Base-by-base conservation (phyloP, 1,284 basidiomycete species). In the Cutaneotrichosporon curvatum region DNA sequence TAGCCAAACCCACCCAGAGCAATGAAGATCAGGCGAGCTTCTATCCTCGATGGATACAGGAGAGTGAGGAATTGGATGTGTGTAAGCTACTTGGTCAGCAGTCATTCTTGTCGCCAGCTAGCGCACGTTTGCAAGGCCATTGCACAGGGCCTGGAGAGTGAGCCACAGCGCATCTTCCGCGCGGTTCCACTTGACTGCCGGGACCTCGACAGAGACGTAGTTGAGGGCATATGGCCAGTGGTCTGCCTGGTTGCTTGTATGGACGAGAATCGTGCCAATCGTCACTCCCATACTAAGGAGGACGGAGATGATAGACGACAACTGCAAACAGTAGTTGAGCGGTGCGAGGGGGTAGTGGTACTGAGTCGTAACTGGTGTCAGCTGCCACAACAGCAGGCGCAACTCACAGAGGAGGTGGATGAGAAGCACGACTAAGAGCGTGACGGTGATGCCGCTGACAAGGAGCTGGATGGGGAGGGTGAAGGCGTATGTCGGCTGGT, bases 41-140 rank as follows among this genome's bases (percentile, higher is more conserved):
- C 95, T 31, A 94, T 79, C n/a, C 79, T 75, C 4, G 95, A 97
- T 1, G 94, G 94, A 66, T 89, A 99, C 16, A 99, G 79, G 5
- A 98, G 79, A 3, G 94, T 95, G 47, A 99, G 77, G 72, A 97
- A 97, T 68, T 98, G 95, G 45, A 99, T 96, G 72, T 98, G 92
- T 0, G 94, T 95, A 50, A 90, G 84, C 87, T 95, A 65, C 5
- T n/a, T n/a, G 11, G n/a, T 43, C 4, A 28, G 45, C 39, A 47
- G 34, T 20, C 14, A 10, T 25, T 4, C 21, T 3, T 18, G 20
- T 2, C 5, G 12, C 25, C 25, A 12, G 1, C 7, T 2, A 14
- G 33, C 79, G 48, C 50, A 86, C 88, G 76, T 94, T 90, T 23
- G 89, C 85, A 36, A 95, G 73, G 8, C 81, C 84, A 9, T 84